These are phyloP conservation scores for Puccinia horiana DNA, from an alignment of 1,284 basidiomycete species.

Conservation along the genomic window DNA sequence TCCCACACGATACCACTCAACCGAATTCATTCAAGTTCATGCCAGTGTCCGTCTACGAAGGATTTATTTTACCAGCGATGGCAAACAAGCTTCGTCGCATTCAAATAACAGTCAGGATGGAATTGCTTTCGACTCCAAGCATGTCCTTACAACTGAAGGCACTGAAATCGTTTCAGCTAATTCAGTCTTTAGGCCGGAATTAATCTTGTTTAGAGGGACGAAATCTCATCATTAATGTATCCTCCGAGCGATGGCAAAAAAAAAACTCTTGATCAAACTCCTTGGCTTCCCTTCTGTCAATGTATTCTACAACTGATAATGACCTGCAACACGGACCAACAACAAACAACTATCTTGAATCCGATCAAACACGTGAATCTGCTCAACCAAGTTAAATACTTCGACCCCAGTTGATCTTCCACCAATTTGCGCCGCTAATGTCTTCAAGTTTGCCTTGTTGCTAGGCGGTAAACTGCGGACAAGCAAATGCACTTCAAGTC, in stretches of 20 bases:
- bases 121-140: not conserved
- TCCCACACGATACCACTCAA: slow-evolving; percentile 11
- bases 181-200: slow-evolving; percentile 31
- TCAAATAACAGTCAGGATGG: slow-evolving; percentile 2
- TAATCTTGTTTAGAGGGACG: slow-evolving; percentile 11
- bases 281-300: not conserved
- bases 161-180: not conserved
- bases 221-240: not conserved
- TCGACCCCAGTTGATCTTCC: no score
- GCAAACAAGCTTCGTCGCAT: slow-evolving; percentile 16
- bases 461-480: no score
- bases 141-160: not conserved
- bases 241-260: not conserved
- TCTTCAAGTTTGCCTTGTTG: no score
- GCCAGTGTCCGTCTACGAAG: slow-evolving; percentile 24
- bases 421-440: no score
- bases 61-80: slow-evolving; percentile 39
- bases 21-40: slow-evolving; percentile 24
- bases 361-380: no score
- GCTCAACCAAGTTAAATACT: no score
- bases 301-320: not conserved
- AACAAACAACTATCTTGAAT: no score
- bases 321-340: no score
- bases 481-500: no score
- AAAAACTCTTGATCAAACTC: not conserved